Base-by-base conservation (phyloP, 179 eudicot genomes). In the Spergularia azorica region DNA sequence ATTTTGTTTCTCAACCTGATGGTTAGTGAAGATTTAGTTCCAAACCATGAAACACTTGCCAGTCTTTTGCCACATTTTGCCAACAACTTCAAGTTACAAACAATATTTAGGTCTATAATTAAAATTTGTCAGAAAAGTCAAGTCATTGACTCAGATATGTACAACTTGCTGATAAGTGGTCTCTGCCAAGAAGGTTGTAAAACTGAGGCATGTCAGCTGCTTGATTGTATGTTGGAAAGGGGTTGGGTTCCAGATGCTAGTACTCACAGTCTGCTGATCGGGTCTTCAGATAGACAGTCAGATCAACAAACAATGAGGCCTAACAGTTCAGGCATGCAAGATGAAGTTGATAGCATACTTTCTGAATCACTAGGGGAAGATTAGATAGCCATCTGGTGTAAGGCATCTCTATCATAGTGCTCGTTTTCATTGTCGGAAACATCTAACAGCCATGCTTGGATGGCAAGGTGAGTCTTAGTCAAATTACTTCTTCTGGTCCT, bases 211-310 rank as follows among this genome's bases (percentile, higher is more conserved):
- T 39, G 79, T 72, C 80, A 66, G 43, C 76, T 91, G 20, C 82
- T 91, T 76, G 96, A 91, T 71, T 46, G 71, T 63, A 91, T 91
- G 93, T 75, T 91, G 83, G 96, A 86, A 57, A 89, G 82, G 76
- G 96, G 96, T 64, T 87, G 89, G 93, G 87, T 81, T 51, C 83
- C 83, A 2, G 89, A 88, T 82, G 85, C 89, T 77, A 51, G 80
- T 67, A 88, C 91, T 51, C 97, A 91, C 81, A 81, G 80, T 16
- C 70, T 86, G 80, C 72, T 90, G 67, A 84, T 88, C 76, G 83
- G 91, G 21, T 79, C 90, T 57, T 62, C 36, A 63, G 43, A 17
- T 74, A 56, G 64, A 6, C 82, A 76, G 63, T 73, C 66, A 9
- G 80, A 74, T 63, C 54, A 61, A 54, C 76, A 15, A 62, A 66